phyloP scores from a whole-genome alignment of 148 eudicot genomes.

The Fagopyrum tataricum region DNA sequence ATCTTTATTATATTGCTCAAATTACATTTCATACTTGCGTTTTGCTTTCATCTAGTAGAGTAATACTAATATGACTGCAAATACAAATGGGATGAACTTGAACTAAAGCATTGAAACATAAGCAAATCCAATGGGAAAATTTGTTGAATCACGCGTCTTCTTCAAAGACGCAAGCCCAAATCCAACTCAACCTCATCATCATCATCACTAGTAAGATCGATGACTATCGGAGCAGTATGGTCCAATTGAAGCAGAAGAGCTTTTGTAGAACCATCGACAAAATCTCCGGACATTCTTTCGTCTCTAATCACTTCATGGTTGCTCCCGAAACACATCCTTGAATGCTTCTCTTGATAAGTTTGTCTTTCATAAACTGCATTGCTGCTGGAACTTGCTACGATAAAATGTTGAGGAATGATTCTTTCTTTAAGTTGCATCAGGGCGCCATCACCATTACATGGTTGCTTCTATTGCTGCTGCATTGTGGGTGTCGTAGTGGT shows the following conservation, averaged over 20 bases:
- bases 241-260: not conserved
- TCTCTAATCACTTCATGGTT: not conserved
- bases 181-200: constrained; percentile 6
- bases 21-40: too few species aligned
- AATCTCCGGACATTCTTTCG: too few species aligned
- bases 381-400: not conserved
- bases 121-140: not conserved
- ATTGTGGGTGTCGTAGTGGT: not conserved
- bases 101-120: not conserved
- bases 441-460: too few species aligned
- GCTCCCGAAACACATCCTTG: not conserved
- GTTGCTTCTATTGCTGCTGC: not conserved
- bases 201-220: not conserved
- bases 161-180: constrained; percentile 4
- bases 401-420: not conserved
- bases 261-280: not conserved
- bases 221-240: not conserved
- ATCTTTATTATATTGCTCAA: too few species aligned
- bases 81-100: not conserved
- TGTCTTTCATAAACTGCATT: not conserved
- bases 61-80: not conserved
- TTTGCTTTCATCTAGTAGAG: too few species aligned
- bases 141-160: not conserved
- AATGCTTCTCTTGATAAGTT: not conserved
- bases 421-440: not conserved